Percentiles rank a stretch among this genome's conserved stretches.
Evolutionary conservation across 129 eudicot species (phyloP).

Genomic region (Solidago caesia): DNA sequence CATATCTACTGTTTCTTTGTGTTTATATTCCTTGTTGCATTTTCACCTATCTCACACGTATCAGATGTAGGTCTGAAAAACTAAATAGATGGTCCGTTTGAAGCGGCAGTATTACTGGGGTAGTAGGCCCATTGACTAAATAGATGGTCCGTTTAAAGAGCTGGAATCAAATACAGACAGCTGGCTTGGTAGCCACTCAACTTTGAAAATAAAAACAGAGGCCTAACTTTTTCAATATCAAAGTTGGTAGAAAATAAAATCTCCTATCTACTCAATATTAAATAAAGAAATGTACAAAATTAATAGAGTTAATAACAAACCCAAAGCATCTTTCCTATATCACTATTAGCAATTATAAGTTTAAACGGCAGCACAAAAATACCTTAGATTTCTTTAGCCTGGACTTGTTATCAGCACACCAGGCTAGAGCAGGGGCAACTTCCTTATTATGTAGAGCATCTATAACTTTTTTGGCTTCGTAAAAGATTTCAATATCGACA

Average conservation of each 20-base stretch:
- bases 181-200: neutral
- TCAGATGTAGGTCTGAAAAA: too few relatives aligned
- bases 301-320: neutral
- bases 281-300: neutral
- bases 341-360: neutral
- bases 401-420: conserved; percentile 96
- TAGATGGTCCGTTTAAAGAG: neutral
- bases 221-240: neutral
- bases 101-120: neutral
- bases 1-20: too few relatives aligned
- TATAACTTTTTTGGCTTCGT: conserved; percentile 88
- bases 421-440: conserved; percentile 93
- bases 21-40: too few relatives aligned
- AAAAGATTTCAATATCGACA: conserved; percentile 93
- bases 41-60: too few relatives aligned
- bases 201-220: neutral
- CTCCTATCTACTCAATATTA: neutral
- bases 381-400: conserved; percentile 96
- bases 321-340: conserved; percentile 10
- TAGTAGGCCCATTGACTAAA: neutral
- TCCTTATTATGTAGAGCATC: conserved; percentile 86
- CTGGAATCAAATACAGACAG: neutral
- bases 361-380: conserved; percentile 3
- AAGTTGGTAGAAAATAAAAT: neutral
- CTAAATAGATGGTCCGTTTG: too few relatives aligned